Evolutionary conservation across 495 filamentous ascomycete species (phyloP).

Genomic region (Lepidopterella palustris): DNA sequence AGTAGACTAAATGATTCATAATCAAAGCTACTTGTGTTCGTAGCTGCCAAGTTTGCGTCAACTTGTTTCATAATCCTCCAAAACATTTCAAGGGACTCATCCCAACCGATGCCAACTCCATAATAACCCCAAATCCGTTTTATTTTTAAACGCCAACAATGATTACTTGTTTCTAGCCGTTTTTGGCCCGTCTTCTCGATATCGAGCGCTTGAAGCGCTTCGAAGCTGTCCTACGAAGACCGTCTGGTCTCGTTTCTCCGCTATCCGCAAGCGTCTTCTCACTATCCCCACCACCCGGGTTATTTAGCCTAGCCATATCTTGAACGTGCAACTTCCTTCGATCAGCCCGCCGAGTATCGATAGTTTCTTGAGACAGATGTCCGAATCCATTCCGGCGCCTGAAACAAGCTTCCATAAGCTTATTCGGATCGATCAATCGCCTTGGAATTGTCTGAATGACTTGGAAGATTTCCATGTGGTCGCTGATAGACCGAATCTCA

Average conservation of each 20-base stretch:
- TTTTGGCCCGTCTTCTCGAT: neutral
- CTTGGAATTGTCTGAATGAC: slow-evolving; percentile 88
- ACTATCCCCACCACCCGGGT: neutral
- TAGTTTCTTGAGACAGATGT: slow-evolving; percentile 62
- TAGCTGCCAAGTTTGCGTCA: no score
- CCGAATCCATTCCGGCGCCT: slow-evolving; percentile 73
- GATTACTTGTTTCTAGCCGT: no score
- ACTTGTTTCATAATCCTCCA: no score
- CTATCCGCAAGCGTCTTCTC: neutral
- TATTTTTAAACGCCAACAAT: no score
- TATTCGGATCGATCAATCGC: slow-evolving; percentile 70
- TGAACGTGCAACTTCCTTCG: slow-evolving; percentile 45
- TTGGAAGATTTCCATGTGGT: slow-evolving; percentile 95
- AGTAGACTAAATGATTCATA: no score
- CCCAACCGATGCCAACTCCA: no score
- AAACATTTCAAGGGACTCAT: no score
- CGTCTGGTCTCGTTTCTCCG: neutral
- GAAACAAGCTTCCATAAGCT: slow-evolving; percentile 74
- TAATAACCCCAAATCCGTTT: no score
- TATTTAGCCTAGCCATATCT: slow-evolving; percentile 20
- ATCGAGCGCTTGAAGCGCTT: slow-evolving; percentile 1
- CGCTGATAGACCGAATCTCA: slow-evolving; percentile 67
- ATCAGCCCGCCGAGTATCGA: slow-evolving; percentile 57
- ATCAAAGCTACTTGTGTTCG: no score
- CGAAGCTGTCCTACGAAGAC: neutral